Percentiles rank a stretch among this genome's conserved stretches.
phyloP scores from a whole-genome alignment of 148 eudicot species.

The Cornus suecica region DNA sequence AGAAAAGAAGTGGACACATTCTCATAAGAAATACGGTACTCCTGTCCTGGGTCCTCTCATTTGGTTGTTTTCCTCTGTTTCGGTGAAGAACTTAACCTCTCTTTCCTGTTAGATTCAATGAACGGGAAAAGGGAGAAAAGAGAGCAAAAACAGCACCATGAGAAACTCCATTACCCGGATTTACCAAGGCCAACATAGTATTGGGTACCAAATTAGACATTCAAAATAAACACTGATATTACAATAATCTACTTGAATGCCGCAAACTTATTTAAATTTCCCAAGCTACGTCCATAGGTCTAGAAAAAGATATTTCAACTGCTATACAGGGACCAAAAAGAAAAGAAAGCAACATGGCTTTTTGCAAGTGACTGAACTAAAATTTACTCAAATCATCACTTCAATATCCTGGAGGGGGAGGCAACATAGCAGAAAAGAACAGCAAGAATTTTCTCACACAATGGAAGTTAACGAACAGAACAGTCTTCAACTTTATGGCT shows the following conservation, averaged over 20 bases:
- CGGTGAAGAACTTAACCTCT: slow-evolving; percentile 98
- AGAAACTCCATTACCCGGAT: neutral
- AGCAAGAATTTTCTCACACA: neutral
- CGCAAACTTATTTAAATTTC: slow-evolving; percentile 7
- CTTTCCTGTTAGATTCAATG: slow-evolving; percentile 59
- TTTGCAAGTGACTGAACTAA: neutral
- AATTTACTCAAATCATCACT: neutral
- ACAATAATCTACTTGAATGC: neutral
- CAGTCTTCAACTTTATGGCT: neutral
- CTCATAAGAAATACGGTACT: slow-evolving; percentile 93
- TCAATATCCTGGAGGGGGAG: neutral
- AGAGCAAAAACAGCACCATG: neutral
- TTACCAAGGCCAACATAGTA: neutral
- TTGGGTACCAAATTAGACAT: neutral
- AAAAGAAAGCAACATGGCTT: neutral
- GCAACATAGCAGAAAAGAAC: neutral
- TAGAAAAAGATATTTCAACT: too few species aligned
- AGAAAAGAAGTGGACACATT: slow-evolving; percentile 19
- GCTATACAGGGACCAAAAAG: neutral
- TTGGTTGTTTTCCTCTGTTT: slow-evolving; percentile 98
- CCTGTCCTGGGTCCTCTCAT: slow-evolving; percentile 99
- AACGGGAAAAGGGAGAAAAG: neutral
- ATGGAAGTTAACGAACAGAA: neutral
- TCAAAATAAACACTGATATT: neutral
- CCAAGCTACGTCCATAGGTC: neutral